Base-by-base conservation (phyloP, 805 yeast genomes). In the Candida succiphila region DNA sequence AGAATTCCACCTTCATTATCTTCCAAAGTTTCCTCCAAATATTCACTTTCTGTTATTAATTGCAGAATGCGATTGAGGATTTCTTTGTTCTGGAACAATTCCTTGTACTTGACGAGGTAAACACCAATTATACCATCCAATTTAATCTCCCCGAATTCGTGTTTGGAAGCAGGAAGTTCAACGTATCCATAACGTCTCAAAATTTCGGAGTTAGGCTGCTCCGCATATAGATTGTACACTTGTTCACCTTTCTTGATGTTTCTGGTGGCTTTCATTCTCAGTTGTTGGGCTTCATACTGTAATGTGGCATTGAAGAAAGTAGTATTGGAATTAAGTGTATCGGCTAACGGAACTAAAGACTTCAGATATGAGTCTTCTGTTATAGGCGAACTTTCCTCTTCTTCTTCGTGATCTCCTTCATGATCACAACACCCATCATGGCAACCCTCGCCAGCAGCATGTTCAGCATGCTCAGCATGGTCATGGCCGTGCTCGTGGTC, bases 331-430 rank as follows among this genome's bases (percentile, higher is more conserved):
- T 92, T 89, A 38, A 92, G 60, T 17, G 85, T 77, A 51, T 89
- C 98, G 0, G 97, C 97, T 30, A 87, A 60, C 0, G 97, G 95
- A 3, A 88, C 86, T 95, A 92, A 80, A 1, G 94, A 79, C 51
- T 88, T 88, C 42, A 68, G 60, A 38, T 63, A 72, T 4, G 65
- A 14, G 26, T 53, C 57, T 13, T 30, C 28, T 22, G 36, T 37
- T 14, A 51, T 33, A 5, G 27, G 27, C 2, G 38, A 43, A 7
- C 37, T 44, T 6, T 37, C 52, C 1, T 44, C 45, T 17, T 37
- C 44, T 8, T 41, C 41, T 3, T 41, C 49, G n/a, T 41, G 44
- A 6, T 33, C 34, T 5, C 33, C 40, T 14, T 36, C 44, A 5
- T 37, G 35, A 2, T 42, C 48, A n/a, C n/a, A n/a, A n/a, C n/a